These are phyloP conservation scores for Chamaecyparis obtusa DNA, from an alignment of 75 land plant species.

Conservation along the genomic window DNA sequence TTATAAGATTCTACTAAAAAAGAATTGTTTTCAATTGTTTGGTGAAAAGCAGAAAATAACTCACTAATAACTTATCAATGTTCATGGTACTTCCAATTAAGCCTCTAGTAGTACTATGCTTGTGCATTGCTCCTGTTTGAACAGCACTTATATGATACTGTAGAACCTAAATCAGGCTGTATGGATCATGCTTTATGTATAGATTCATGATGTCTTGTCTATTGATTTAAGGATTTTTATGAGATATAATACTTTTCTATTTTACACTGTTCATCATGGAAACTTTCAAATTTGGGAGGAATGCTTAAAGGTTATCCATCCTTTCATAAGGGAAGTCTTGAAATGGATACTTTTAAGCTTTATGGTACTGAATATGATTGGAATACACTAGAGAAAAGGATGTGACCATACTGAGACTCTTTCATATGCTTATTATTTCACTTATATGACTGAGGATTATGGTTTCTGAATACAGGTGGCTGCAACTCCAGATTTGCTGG, in stretches of 20 bases:
- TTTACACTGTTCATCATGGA: not conserved
- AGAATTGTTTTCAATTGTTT: not conserved
- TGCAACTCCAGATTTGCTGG: conserved; percentile 85
- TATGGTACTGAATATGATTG: not conserved
- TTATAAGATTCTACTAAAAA: not conserved
- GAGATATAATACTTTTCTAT: not conserved
- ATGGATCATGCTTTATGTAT: not conserved
- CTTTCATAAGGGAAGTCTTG: not conserved
- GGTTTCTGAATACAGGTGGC: conserved; percentile 61
- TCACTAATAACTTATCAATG: not conserved
- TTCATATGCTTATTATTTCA: not conserved
- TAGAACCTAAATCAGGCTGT: not conserved
- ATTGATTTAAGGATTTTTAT: not conserved
- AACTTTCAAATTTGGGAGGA: not conserved
- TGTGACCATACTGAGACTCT: not conserved
- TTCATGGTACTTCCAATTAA: not conserved
- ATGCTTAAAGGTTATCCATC: not conserved
- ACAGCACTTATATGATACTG: not conserved
- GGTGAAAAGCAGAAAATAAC: not conserved
- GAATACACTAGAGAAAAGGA: not conserved
- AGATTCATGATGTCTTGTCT: not conserved
- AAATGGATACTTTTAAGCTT: not conserved
- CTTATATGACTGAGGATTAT: not conserved
- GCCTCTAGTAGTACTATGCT: not conserved
- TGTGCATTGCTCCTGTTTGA: not conserved